These are phyloP conservation scores for Fusarium succisae DNA, from an alignment of 2,329 filamentous ascomycete species.

Conservation along the genomic window DNA sequence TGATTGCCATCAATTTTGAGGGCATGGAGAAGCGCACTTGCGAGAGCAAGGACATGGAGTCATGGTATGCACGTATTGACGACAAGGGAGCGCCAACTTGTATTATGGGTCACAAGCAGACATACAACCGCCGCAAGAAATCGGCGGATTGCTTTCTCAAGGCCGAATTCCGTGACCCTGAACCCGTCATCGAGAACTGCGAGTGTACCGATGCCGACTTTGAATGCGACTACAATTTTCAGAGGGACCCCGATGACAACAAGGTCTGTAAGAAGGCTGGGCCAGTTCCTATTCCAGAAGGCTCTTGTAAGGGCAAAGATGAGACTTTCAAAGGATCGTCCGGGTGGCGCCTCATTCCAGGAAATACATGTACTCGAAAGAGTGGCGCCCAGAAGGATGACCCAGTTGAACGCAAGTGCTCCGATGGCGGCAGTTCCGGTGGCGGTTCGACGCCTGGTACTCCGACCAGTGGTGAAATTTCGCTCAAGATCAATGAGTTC, in stretches of 20 bases:
- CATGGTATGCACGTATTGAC: slow-evolving; percentile 87
- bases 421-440: slow-evolving; percentile 60
- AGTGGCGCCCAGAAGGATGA: slow-evolving; percentile 73
- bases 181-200: slow-evolving; percentile 76
- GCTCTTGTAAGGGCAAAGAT: slow-evolving; percentile 73
- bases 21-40: slow-evolving; percentile 84
- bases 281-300: slow-evolving; percentile 72
- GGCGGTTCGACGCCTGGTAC: slow-evolving; percentile 52
- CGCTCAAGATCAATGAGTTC: slow-evolving; percentile 69
- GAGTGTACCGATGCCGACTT: slow-evolving; percentile 87
- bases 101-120: slow-evolving; percentile 95
- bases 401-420: slow-evolving; percentile 79
- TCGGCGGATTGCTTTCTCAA: slow-evolving; percentile 90
- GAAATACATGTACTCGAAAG: slow-evolving; percentile 74
- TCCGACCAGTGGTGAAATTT: slow-evolving; percentile 74
- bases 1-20: slow-evolving; percentile 85
- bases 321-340: slow-evolving; percentile 86
- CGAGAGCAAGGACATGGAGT: slow-evolving; percentile 79
- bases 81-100: slow-evolving; percentile 84
- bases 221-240: slow-evolving; percentile 96
- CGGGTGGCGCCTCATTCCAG: slow-evolving; percentile 91
- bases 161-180: slow-evolving; percentile 82
- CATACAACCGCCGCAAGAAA: slow-evolving; percentile 84
- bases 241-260: slow-evolving; percentile 69
- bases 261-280: slow-evolving; percentile 74